Evolutionary conservation across 2,329 filamentous ascomycete species (phyloP).

Genomic region (Ascocoryne sarcoides): DNA sequence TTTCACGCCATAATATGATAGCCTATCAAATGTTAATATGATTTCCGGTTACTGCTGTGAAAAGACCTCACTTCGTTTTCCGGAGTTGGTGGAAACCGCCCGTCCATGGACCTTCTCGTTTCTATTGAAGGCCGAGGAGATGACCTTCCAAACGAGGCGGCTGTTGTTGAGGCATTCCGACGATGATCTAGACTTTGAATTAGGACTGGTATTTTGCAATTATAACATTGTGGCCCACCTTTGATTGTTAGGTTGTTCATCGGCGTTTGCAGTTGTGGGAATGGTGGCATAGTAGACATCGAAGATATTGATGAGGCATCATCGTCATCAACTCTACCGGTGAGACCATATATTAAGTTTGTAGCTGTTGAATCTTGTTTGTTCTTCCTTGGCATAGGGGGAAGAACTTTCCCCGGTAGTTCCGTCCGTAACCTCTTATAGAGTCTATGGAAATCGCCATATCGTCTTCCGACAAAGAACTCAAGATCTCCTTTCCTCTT

Average conservation of each 20-base stretch:
- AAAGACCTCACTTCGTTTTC: too few relatives aligned
- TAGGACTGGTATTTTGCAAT: conserved; percentile 2
- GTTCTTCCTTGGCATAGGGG: conserved; percentile 84
- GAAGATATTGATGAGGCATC: conserved; percentile 69
- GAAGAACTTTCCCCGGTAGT: conserved; percentile 81
- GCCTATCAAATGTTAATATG: conserved; percentile 32
- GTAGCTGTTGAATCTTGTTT: conserved; percentile 65
- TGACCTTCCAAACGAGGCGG: conserved; percentile 29
- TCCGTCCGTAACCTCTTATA: conserved; percentile 75
- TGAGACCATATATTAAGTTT: conserved; percentile 42
- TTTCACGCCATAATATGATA: conserved; percentile 70
- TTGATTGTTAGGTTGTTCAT: conserved; percentile 35
- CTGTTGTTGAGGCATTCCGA: conserved; percentile 30
- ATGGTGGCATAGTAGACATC: conserved; percentile 23
- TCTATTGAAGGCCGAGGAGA: conserved; percentile 41
- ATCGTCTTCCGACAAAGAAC: conserved; percentile 73
- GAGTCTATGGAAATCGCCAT: conserved; percentile 77
- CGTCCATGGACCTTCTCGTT: conserved; percentile 6
- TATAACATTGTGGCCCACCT: conserved; percentile 24
- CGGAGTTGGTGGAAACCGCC: background rate
- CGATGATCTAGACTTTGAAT: conserved; percentile 27
- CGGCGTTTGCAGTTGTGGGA: conserved; percentile 10
- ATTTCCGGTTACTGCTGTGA: too few relatives aligned
- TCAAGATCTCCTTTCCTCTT: conserved; percentile 69
- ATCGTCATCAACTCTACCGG: conserved; percentile 54